These are phyloP conservation scores for Irpex lacteus DNA, from an alignment of 1,284 basidiomycete species.

Conservation along the genomic window DNA sequence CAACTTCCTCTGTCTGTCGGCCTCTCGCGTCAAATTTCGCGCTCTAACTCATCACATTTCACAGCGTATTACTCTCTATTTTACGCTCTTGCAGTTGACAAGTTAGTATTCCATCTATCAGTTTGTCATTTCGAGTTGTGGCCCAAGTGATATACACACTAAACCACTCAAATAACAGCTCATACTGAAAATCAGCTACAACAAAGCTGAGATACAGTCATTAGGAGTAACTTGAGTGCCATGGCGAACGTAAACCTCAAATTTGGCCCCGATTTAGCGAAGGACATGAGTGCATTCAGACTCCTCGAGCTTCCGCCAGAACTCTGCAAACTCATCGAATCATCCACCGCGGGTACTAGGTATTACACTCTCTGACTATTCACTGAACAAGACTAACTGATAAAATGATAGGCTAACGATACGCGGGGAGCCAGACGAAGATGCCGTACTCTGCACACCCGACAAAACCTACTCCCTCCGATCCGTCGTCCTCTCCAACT, in stretches of 20 bases:
- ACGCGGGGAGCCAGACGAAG: conserved; percentile 78
- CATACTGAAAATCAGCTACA: not conserved
- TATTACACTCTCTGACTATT: conserved; percentile 3
- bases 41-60: too few species aligned
- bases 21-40: too few species aligned
- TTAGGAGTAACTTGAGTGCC: not conserved
- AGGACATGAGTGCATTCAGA: conserved; percentile 53
- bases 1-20: too few species aligned
- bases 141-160: too few species aligned
- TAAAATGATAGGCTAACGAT: conserved; percentile 58
- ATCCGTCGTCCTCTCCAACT: conserved; percentile 83
- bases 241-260: conserved; percentile 35
- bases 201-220: too few species aligned
- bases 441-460: conserved; percentile 84
- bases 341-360: conserved; percentile 18
- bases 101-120: too few species aligned
- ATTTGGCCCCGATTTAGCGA: conserved; percentile 47
- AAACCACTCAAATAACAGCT: not conserved
- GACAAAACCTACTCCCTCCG: conserved; percentile 79
- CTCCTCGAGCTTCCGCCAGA: conserved; percentile 69
- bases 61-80: too few species aligned
- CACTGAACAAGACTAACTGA: conserved; percentile 12
- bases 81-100: too few species aligned
- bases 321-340: conserved; percentile 43
- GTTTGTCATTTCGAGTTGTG: too few species aligned